phyloP scores from a whole-genome alignment of 768 basidiomycete genomes.

The Psilocybe tampanensis region DNA sequence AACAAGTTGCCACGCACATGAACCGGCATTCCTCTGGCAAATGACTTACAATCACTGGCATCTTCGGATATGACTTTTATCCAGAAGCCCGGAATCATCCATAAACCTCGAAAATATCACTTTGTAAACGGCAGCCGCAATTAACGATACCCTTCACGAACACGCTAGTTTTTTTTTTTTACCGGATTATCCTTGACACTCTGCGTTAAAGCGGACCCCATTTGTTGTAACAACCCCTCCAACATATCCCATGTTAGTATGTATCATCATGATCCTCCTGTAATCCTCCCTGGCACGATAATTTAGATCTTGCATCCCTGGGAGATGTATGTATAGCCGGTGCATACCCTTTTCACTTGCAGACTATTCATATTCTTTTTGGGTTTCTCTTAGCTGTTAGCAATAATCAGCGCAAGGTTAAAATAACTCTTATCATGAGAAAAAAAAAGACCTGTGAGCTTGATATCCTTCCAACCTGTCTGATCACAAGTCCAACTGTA shows the following conservation, averaged over 20 bases:
- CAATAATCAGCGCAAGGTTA: not conserved
- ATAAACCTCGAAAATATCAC: not conserved
- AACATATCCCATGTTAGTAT: not conserved
- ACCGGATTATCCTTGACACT: not conserved
- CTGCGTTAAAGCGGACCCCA: not conserved
- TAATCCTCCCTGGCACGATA: not conserved
- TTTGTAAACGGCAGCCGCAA: not conserved
- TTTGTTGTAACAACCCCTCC: not conserved
- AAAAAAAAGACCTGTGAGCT: too few relatives aligned
- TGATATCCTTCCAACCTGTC: not conserved
- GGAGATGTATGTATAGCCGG: not conserved
- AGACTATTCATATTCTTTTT: not conserved
- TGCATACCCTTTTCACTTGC: not conserved
- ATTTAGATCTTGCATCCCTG: not conserved
- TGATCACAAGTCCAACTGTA: not conserved
- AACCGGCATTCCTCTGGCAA: not conserved
- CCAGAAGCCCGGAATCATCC: not conserved
- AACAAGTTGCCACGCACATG: not conserved
- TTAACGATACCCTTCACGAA: not conserved
- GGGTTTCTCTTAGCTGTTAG: not conserved
- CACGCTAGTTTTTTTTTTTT: not conserved
- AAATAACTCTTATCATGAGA: not conserved
- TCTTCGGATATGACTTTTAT: not conserved
- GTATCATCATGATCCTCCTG: too few relatives aligned
- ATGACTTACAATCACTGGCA: not conserved